phyloP scores from a whole-genome alignment of 257 asterid species.

The Scutellaria galericulata region DNA sequence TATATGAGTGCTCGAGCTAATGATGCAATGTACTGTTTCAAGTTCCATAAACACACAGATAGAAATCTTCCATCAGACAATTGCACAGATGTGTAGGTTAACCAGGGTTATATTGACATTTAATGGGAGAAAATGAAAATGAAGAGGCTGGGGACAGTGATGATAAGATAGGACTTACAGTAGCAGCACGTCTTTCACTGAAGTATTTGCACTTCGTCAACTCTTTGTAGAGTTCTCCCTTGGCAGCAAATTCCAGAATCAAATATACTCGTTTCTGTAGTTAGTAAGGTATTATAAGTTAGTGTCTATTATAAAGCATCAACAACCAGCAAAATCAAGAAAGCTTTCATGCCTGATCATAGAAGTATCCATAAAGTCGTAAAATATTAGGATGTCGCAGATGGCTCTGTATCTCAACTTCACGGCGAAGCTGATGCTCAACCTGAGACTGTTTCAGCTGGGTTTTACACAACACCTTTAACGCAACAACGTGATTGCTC shows the following conservation, averaged over 20 bases:
- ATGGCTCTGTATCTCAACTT: slow-evolving; percentile 95
- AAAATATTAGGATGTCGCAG: slow-evolving; percentile 94
- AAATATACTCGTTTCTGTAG: slow-evolving; percentile 90
- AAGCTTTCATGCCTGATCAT: slow-evolving; percentile 68
- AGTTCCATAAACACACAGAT: slow-evolving; percentile 24
- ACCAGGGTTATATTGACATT: too few relatives aligned
- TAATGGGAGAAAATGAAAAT: background rate
- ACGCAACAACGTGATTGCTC: slow-evolving; percentile 93
- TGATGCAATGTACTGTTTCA: slow-evolving; percentile 83
- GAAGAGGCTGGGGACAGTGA: background rate
- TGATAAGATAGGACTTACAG: slow-evolving; percentile 54
- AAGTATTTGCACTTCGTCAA: slow-evolving; percentile 81
- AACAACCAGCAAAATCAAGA: slow-evolving; percentile 18
- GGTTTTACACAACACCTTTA: slow-evolving; percentile 84
- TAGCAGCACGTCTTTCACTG: slow-evolving; percentile 90
- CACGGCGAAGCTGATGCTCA: slow-evolving; percentile 97
- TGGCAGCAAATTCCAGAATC: slow-evolving; percentile 91
- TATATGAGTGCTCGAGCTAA: slow-evolving; percentile 94
- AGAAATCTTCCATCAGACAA: slow-evolving; percentile 17
- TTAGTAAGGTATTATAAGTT: background rate
- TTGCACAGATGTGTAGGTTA: too few relatives aligned
- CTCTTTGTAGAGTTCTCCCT: slow-evolving; percentile 95
- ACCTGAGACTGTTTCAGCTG: slow-evolving; percentile 92
- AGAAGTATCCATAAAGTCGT: slow-evolving; percentile 89
- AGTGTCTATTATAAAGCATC: slow-evolving; percentile 14